Evolutionary conservation across 495 filamentous ascomycete species (phyloP), one percentile per base, ranked within the genome.

Genomic region (Bombardia bombarda): DNA sequence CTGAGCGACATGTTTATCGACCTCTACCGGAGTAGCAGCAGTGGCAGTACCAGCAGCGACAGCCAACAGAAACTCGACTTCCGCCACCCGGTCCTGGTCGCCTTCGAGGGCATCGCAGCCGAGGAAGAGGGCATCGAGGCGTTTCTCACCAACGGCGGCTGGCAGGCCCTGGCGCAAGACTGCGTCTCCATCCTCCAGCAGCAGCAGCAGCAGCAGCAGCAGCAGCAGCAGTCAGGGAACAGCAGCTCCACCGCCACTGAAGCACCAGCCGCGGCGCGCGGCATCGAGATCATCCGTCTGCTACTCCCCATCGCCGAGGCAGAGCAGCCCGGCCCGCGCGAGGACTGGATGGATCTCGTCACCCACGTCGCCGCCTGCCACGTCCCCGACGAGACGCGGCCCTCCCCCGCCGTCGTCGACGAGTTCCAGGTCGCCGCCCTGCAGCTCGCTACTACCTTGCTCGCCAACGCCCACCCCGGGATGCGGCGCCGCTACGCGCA

Each of bases 1-100:
- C 49, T 82, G 24, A 65, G 63, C 43, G 80, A 83, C 49, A 68
- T 82, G 50, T 65, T 82, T 14, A 42, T 80, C 16, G 74, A 72
- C 1, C 46, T 84, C 6, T 83, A 82, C 54, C 59, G 49, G 13
- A 42, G 31, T 13, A 61, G 58, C 22, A 30, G 32, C 10, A 16
- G 54, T 52, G n/a, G n/a, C n/a, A n/a, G n/a, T n/a, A n/a, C n/a
- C n/a, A 16, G 31, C 39, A 6, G 49, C 42, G 1, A 21, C 36
- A 7, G 34, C 45, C 2, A 43, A 0, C 46, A 52, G 16, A 42
- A 38, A 18, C 45, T 75, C 2, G 73, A 79, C 43, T 74, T 73
- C 36, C 58, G 73, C 1, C 58, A 67, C 7, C 68, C 78, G 12
- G 49, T 82, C 13, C 47, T 82, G 1, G 63, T 70, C 2, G 70